A percentile compares a stretch with the other conserved stretches of the same genome.
Evolutionary conservation across 192 early-diverging fungal species (phyloP).

Genomic region (Mycoemilia scoparia): DNA sequence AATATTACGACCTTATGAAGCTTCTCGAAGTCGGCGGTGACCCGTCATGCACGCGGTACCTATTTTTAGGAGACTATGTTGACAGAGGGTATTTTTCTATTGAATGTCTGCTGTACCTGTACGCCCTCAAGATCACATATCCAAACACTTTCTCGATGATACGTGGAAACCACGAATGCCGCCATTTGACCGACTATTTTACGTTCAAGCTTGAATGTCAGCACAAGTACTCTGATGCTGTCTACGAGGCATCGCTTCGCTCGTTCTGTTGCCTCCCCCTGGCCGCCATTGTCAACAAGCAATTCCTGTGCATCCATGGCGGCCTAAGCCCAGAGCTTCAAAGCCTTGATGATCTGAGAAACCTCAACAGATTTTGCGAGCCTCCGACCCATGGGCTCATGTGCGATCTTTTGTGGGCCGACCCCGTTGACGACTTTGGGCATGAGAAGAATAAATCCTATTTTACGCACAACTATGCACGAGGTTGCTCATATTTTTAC

Average conservation of each 20-base stretch:
- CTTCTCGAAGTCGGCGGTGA: slow-evolving; percentile 94
- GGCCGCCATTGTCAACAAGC: slow-evolving; percentile 84
- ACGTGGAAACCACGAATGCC: slow-evolving; percentile 92
- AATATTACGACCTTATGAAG: slow-evolving; percentile 95
- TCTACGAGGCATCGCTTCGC: slow-evolving; percentile 82
- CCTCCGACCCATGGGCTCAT: slow-evolving; percentile 86
- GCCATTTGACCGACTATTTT: slow-evolving; percentile 94
- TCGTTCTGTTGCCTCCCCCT: slow-evolving; percentile 87
- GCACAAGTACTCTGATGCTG: slow-evolving; percentile 83
- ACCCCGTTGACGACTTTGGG: slow-evolving; percentile 94
- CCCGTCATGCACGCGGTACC: slow-evolving; percentile 73
- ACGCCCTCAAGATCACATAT: slow-evolving; percentile 83
- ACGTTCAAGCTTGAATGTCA: slow-evolving; percentile 96
- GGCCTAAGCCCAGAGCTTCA: slow-evolving; percentile 84
- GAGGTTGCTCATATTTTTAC: slow-evolving; percentile 92
- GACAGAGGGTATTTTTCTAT: slow-evolving; percentile 96
- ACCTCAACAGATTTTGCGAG: slow-evolving; percentile 77
- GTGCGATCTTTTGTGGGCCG: slow-evolving; percentile 86
- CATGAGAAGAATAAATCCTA: slow-evolving; percentile 76
- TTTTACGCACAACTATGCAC: slow-evolving; percentile 82
- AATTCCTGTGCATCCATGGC: slow-evolving; percentile 92
- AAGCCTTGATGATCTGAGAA: slow-evolving; percentile 75
- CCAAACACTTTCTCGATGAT: slow-evolving; percentile 69
- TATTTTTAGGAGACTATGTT: slow-evolving; percentile 94
- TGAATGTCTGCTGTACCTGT: slow-evolving; percentile 87